A percentile compares a stretch with the other conserved stretches of the same genome.
Evolutionary conservation across 345 rosid genomes (phyloP).

Genomic region (Eucalyptus polyanthemos): DNA sequence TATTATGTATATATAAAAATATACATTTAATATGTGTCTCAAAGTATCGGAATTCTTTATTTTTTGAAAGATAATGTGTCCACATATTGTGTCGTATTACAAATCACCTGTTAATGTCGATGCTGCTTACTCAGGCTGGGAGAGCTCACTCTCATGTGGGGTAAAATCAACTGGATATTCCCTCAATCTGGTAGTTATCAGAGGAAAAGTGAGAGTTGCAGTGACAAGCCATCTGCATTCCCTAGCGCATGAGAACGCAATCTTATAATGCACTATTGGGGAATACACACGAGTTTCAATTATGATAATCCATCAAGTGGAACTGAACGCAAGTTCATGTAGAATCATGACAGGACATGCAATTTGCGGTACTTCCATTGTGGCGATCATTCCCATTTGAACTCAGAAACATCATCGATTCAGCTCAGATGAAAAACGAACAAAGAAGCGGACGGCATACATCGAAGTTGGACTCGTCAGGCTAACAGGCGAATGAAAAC

Average conservation of each 20-base stretch:
- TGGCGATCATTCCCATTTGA: neutral
- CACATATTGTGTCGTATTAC: accelerated
- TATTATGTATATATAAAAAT: too few relatives aligned
- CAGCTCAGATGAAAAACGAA: neutral
- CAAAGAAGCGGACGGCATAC: neutral
- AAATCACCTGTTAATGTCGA: accelerated
- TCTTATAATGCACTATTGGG: neutral
- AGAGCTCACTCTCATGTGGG: neutral
- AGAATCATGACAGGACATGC: neutral
- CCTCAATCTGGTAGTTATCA: neutral
- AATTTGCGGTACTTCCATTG: neutral
- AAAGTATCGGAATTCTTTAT: accelerated
- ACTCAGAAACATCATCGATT: neutral
- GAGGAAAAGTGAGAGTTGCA: neutral
- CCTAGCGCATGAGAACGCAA: neutral
- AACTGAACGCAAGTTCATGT: neutral
- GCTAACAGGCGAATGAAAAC: neutral
- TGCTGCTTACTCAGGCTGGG: accelerated
- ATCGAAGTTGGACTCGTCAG: neutral
- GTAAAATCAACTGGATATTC: neutral
- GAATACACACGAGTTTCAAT: neutral
- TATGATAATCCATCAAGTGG: neutral
- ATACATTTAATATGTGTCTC: accelerated
- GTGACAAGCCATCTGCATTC: neutral
- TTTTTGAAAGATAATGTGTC: accelerated